Base-by-base conservation (phyloP, 164 flowering plant genomes). In the Sedum album region DNA sequence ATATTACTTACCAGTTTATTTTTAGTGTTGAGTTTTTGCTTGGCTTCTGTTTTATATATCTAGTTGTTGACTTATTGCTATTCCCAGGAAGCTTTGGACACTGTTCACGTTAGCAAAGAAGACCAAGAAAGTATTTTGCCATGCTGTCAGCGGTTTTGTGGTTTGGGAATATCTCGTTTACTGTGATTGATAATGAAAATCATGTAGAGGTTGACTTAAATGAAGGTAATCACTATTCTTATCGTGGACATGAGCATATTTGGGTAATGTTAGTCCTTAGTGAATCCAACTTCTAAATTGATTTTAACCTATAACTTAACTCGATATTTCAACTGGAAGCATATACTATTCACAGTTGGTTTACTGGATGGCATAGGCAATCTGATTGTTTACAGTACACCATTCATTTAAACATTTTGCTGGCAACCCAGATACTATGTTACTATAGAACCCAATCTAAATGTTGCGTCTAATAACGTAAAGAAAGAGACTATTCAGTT, bases 141-240 rank as follows among this genome's bases (percentile, higher is more conserved):
- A 95, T 92, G 96, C 89, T 95, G 73, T 84, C 97, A 76, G 97
- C 99, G 36, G 97, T 95, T 41, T 68, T 95, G 70, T 92, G 99
- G 97, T 72, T 95, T 65, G 99, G 99, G 68, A 86, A 95, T 77
- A 81, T 92, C 73, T 86, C 97, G 10, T 92, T 95, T 75, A 77
- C 84, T 1, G 85, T 83, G 64, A 79, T 84, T 70, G 99, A 95
- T 76, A 87, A 82, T 79, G 99, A 95, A 81, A 90, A 95, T 71
- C 99, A 95, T 80, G 97, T 89, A 44, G 96, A 90, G 77, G 82
- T 86, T 62, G 86, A 86, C 61, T 79, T 53, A 72, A 97, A 95
- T 85, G 99, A 95, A 85, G 85, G 99, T 95, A 76, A 78, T 63
- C 33, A 26, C 67, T 66, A 71, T 71, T 65, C 49, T 62, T 31